Evolutionary conservation across 768 basidiomycete genomes (phyloP), one percentile per base, ranked within the genome.

Genomic region (Pisolithus albus): DNA sequence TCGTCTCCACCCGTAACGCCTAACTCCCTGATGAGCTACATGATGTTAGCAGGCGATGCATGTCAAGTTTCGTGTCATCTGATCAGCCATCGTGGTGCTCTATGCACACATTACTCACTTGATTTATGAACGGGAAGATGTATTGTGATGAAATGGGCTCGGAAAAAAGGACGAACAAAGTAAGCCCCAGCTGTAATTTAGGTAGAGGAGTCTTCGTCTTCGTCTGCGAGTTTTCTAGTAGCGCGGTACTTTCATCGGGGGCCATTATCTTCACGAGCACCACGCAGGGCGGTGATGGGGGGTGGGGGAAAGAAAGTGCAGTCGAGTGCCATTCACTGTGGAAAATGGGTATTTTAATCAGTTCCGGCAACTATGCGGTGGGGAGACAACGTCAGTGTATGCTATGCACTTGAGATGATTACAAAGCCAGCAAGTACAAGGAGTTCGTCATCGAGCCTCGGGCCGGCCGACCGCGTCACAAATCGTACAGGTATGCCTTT

Each of bases 101-200:
- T 24, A 24, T 5, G 11, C 18, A 23, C 11, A 11, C 18, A 7
- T 13, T 24, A 58, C 59, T 0, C 0, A 78, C 80, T 68, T 82
- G 77, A 56, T 81, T 81, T 56, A 84, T 79, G 59, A 81, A 84
- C 0, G 83, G 81, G 49, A 79, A 77, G 38, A 84, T 83, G n/a
- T 78, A 80, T 51, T 71, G 64, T 18, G 76, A 74, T 7, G 76
- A 71, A 11, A 83, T 60, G 1, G 82, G 82, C 60, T 84, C 83
- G 37, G 76, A 75, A 23, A 79, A 47, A 56, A 80, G 74, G n/a
- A 79, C 56, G 2, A 81, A 58, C 26, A 82, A 61, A 18, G 77
- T 59, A 18, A 82, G 65, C 0, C 59, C 65, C 28, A 83, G 65
- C 56, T 82, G 82, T 23, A 68, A 47, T 69, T 75, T 75, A 11